These are phyloP conservation scores for Penicillium sp. DNA, from an alignment of 2,329 filamentous ascomycete genomes.

Conservation along the genomic window DNA sequence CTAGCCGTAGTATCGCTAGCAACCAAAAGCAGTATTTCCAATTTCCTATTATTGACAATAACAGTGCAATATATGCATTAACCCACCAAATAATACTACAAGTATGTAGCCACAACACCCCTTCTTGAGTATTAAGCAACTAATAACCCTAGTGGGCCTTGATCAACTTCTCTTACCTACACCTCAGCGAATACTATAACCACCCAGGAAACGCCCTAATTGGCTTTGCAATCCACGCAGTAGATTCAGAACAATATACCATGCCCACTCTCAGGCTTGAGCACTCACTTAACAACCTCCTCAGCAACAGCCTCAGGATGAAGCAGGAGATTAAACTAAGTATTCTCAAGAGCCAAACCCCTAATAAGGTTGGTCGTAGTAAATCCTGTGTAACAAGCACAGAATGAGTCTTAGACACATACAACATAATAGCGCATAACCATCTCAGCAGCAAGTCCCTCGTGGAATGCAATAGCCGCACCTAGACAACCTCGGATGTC, in stretches of 20 bases:
- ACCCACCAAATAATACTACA: neutral
- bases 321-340: slow-evolving; percentile 55
- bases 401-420: slow-evolving; percentile 59
- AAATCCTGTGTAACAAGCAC: slow-evolving; percentile 64
- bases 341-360: slow-evolving; percentile 52
- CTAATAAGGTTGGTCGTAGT: slow-evolving; percentile 61
- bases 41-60: neutral
- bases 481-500: slow-evolving; percentile 60
- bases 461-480: slow-evolving; percentile 61
- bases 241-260: slow-evolving; percentile 50
- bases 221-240: slow-evolving; percentile 43
- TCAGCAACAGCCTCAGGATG: slow-evolving; percentile 64
- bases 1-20: neutral
- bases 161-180: slow-evolving; percentile 33
- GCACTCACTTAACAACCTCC: slow-evolving; percentile 59
- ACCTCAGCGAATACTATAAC: slow-evolving; percentile 56
- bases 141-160: slow-evolving; percentile 11
- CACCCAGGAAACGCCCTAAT: slow-evolving; percentile 59
- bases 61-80: neutral
- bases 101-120: neutral
- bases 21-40: neutral
- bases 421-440: slow-evolving; percentile 53
- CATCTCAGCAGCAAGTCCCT: slow-evolving; percentile 61
- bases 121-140: neutral
- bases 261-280: slow-evolving; percentile 57